A percentile compares a stretch with the other conserved stretches of the same genome.
These are phyloP conservation scores for Diversispora eburnea DNA, from an alignment of 192 early-diverging fungal genomes.

Conservation along the genomic window DNA sequence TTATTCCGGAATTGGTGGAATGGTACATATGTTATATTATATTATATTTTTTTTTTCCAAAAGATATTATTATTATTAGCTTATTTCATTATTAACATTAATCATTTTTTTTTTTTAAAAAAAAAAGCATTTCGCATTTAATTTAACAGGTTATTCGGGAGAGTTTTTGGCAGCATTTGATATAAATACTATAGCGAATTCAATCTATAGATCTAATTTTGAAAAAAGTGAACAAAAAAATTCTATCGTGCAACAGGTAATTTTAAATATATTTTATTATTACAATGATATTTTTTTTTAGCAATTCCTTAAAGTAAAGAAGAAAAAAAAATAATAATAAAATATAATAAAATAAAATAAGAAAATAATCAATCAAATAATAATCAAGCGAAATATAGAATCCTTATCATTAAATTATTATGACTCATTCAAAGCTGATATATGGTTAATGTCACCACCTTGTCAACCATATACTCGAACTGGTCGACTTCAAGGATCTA, in stretches of 20 bases:
- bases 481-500: constrained; percentile 66
- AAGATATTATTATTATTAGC: too few species aligned
- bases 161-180: constrained; percentile 87
- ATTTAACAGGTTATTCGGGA: constrained; percentile 52
- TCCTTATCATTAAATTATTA: constrained; percentile 55
- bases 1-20: constrained; percentile 63
- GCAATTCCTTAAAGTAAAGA: background rate
- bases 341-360: too few species aligned
- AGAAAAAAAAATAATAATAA: too few species aligned
- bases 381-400: constrained; percentile 58
- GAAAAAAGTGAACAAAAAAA: constrained; percentile 27
- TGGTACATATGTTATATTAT: constrained; percentile 36
- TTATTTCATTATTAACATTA: background rate
- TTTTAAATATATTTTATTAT: too few species aligned
- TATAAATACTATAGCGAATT: constrained; percentile 89
- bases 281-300: constrained; percentile 9
- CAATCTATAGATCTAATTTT: constrained; percentile 65
- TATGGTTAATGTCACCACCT: constrained; percentile 81
- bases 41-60: too few species aligned
- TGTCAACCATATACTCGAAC: constrained; percentile 80
- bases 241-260: constrained; percentile 30
- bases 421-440: constrained; percentile 59
- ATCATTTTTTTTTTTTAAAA: background rate
- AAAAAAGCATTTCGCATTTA: constrained; percentile 76
- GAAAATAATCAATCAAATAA: background rate